Base-by-base conservation (phyloP, 768 basidiomycete species). In the Rhizopogon vinicolor region DNA sequence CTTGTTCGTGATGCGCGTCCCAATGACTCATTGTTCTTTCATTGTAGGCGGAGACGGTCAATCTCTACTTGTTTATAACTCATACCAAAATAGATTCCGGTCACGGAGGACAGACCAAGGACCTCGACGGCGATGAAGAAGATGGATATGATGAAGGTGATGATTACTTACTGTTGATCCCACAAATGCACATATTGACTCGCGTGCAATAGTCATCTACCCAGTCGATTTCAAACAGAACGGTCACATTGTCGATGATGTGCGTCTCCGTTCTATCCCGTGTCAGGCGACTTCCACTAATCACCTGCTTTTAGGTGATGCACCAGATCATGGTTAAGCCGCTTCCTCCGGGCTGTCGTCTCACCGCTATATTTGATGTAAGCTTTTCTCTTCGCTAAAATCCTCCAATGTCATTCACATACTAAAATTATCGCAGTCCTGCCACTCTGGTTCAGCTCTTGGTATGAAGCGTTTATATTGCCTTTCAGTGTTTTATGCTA, bases 91-190 rank as follows among this genome's bases (percentile, higher is more conserved):
- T 45, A 91, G 91, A 92, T 68, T 96, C 93, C 5, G 95, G 95
- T 13, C 96, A 98, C 60, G 96, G 96, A 39, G 94, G 93, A 13
- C 94, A 94, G 71, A 87, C 88, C 0, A 79, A 88, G 58, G 96
- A 97, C 69, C 35, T 72, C 3, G 84, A 92, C 60, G 91, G 91
- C 1, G 91, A 94, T 62, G 91, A 95, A 70, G 82, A 71, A 0
- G 93, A 94, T 67, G 93, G 93, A 12, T 83, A 72, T 60, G 91
- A 94, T 61, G 91, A 93, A 81, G 85, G 87, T 83, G 39, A 22
- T 48, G 52, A n/a, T 39, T 48, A 54, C 13, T 1, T 13, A 18
- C 16, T 2, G 12, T 10, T 22, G 5, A 49, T 22, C 0, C 19
- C 35, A 49, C 19, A 19, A 19, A 22, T 19, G 10, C 37, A 28